A percentile compares a stretch with the other conserved stretches of the same genome.
Evolutionary conservation across 768 basidiomycete species (phyloP).

Genomic region (Agaricus subrufescens): DNA sequence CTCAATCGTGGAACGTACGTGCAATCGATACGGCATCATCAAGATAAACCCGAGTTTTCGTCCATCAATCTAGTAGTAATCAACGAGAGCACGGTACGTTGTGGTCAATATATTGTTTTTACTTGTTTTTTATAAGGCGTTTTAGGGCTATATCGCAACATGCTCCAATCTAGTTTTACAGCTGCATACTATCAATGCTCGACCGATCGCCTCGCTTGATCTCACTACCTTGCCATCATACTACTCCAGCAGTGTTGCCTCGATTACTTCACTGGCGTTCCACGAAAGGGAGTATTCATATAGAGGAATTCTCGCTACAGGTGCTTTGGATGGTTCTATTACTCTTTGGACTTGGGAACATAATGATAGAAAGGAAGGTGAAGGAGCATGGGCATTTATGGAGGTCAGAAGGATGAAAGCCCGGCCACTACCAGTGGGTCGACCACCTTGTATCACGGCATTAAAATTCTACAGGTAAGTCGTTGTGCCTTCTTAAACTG

Average conservation of each 20-base stretch:
- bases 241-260: constrained; percentile 40
- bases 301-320: constrained; percentile 76
- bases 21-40: constrained; percentile 67
- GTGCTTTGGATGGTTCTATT: constrained; percentile 70
- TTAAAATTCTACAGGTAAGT: constrained; percentile 77
- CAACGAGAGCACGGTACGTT: constrained; percentile 80
- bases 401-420: constrained; percentile 65
- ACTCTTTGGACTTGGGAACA: constrained; percentile 74
- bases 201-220: constrained; percentile 69
- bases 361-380: constrained; percentile 14
- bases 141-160: constrained; percentile 82
- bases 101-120: background rate
- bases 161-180: constrained; percentile 69
- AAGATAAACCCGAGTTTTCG: constrained; percentile 22
- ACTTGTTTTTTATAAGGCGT: background rate
- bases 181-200: constrained; percentile 84
- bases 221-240: constrained; percentile 38
- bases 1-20: constrained; percentile 80
- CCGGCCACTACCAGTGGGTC: constrained; percentile 35
- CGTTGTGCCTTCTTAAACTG: background rate
- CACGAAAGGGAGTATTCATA: constrained; percentile 85
- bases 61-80: constrained; percentile 69
- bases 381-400: constrained; percentile 68
- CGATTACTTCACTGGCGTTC: constrained; percentile 77
- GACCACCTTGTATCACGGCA: constrained; percentile 62